Evolutionary conservation across 1,284 basidiomycete species (phyloP).

Genomic region (Naganishia liquefaciens): DNA sequence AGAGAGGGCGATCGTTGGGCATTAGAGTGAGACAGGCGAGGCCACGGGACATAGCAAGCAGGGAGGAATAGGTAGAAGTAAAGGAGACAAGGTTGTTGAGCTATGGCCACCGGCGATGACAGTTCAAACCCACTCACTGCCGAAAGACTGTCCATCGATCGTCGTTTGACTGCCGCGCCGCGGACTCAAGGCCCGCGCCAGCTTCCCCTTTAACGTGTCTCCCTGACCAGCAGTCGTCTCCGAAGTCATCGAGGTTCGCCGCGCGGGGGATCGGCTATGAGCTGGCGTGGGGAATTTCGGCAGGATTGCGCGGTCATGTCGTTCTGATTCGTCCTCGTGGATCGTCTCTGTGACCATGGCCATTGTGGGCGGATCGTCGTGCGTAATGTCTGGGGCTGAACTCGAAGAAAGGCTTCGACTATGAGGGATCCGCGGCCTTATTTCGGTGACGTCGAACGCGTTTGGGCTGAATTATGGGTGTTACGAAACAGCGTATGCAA

Average conservation of each 20-base stretch:
- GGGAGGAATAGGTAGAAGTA: not conserved
- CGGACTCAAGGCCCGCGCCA: conserved; percentile 30
- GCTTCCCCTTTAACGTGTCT: conserved; percentile 13
- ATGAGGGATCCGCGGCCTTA: too few relatives aligned
- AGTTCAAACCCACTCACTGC: conserved; percentile 27
- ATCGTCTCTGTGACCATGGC: conserved; percentile 25
- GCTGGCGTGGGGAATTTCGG: conserved; percentile 20
- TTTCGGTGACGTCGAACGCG: too few relatives aligned
- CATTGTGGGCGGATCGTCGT: conserved; percentile 7
- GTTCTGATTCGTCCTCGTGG: conserved; percentile 25
- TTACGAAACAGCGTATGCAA: too few relatives aligned
- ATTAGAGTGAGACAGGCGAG: conserved; percentile 13
- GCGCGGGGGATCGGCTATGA: conserved; percentile 24
- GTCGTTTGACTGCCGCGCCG: conserved; percentile 25
- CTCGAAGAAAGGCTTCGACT: not conserved
- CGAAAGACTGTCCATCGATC: conserved; percentile 31
- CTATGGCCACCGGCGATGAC: not conserved
- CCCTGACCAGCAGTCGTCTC: not conserved
- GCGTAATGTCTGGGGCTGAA: too few relatives aligned
- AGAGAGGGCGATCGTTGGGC: not conserved
- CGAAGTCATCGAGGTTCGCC: conserved; percentile 1
- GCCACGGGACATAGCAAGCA: not conserved
- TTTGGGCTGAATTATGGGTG: not conserved
- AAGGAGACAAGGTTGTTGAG: not conserved
- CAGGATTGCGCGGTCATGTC: conserved; percentile 12